A percentile compares a stretch with the other conserved stretches of the same genome.
These are phyloP conservation scores for Glycine soja DNA, from an alignment of 306 rosid species.

Conservation along the genomic window DNA sequence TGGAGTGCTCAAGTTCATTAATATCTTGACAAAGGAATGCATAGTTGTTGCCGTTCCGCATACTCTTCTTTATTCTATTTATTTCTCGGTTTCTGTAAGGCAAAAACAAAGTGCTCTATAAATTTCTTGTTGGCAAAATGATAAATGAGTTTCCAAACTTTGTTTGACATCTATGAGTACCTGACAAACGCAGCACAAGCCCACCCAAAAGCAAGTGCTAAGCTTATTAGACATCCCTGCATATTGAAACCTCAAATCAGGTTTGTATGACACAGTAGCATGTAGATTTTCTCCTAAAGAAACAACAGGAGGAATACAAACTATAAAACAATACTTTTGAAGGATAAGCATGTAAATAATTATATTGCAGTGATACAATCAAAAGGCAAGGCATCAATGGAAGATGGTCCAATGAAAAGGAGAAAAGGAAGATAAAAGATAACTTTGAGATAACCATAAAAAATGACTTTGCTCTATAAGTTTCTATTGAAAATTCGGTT, in stretches of 20 bases:
- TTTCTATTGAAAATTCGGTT: too few species aligned
- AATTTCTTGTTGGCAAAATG: slow-evolving; percentile 9
- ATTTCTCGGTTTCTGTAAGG: slow-evolving; percentile 80
- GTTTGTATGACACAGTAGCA: background rate
- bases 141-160: slow-evolving; percentile 17
- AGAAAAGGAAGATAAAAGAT: too few species aligned
- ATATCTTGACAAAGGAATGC: slow-evolving; percentile 85
- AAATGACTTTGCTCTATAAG: too few species aligned
- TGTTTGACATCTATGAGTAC: slow-evolving; percentile 51
- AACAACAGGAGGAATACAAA: too few species aligned
- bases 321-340: too few species aligned
- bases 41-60: slow-evolving; percentile 68
- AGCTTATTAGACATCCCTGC: slow-evolving; percentile 87
- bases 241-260: slow-evolving; percentile 15
- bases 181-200: slow-evolving; percentile 86
- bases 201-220: slow-evolving; percentile 85
- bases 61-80: slow-evolving; percentile 64
- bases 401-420: too few species aligned
- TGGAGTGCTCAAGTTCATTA: slow-evolving; percentile 83
- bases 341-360: too few species aligned
- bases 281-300: background rate
- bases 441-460: too few species aligned
- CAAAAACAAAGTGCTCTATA: background rate
- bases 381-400: too few species aligned
- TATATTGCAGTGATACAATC: too few species aligned